Percentiles rank a stretch among this genome's conserved stretches.
Conservation (phyloP, 2,329 filamentous ascomycete species). For the Penicillium glabrum region DNA sequence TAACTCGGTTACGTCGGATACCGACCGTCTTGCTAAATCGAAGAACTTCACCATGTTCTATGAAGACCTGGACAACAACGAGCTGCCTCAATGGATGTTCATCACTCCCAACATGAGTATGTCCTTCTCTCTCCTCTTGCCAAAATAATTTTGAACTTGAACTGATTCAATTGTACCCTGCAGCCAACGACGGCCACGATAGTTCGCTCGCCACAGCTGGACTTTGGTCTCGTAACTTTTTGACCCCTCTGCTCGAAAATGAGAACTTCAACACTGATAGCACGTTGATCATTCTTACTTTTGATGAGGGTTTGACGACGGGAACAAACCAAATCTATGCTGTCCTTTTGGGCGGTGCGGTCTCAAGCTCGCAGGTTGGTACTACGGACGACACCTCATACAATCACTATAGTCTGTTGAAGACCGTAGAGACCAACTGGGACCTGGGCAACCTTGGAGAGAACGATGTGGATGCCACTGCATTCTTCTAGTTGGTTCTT, state of each 20-base stretch:
- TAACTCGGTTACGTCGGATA: background rate
- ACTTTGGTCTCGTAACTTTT: background rate
- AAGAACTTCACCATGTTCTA: background rate
- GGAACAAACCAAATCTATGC: background rate
- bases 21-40: background rate
- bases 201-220: background rate
- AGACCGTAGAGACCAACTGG: background rate
- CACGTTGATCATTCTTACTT: background rate
- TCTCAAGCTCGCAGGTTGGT: background rate
- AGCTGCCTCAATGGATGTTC: background rate
- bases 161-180: background rate
- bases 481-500: background rate
- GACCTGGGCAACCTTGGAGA: background rate
- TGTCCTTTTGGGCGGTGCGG: background rate
- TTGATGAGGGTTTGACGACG: background rate
- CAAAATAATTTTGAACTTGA: background rate
- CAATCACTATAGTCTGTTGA: background rate
- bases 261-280: background rate
- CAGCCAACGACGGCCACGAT: background rate
- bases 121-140: background rate
- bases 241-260: background rate
- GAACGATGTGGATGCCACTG: background rate
- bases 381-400: background rate
- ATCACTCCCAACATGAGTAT: background rate
- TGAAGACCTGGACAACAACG: background rate